Evolutionary conservation across 1,284 basidiomycete species (phyloP).

Genomic region (Athelia psychrophila): DNA sequence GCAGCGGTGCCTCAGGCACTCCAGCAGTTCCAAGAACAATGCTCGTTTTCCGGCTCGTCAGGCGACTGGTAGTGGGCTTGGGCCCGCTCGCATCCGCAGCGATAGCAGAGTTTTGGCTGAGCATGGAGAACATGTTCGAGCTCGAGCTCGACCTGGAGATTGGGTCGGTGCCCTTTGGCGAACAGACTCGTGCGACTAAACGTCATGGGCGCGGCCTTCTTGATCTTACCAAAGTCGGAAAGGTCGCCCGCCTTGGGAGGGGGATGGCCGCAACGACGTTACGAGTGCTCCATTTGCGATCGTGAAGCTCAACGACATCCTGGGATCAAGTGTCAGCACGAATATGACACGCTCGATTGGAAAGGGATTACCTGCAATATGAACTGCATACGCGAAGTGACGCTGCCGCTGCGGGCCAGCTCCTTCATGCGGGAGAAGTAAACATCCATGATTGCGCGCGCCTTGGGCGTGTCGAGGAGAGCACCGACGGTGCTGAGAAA

Average conservation of each 20-base stretch:
- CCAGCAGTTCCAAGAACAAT: too few species aligned
- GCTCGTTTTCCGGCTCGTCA: not conserved
- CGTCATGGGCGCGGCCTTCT: constrained; percentile 58
- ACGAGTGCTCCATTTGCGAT: constrained; percentile 78
- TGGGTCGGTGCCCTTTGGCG: constrained; percentile 80
- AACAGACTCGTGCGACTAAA: constrained; percentile 84
- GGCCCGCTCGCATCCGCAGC: constrained; percentile 20
- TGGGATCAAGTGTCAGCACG: constrained; percentile 25
- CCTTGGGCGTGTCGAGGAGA: constrained; percentile 78
- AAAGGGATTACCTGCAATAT: constrained; percentile 80
- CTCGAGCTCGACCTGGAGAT: constrained; percentile 67
- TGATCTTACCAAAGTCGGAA: constrained; percentile 87
- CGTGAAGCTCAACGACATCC: constrained; percentile 89
- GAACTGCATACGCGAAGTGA: constrained; percentile 89
- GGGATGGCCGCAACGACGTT: constrained; percentile 77
- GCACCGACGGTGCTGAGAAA: constrained; percentile 88
- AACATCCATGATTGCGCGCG: constrained; percentile 85
- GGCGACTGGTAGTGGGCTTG: not conserved
- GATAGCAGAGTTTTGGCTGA: constrained; percentile 53
- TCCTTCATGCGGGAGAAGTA: constrained; percentile 92
- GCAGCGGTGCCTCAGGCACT: constrained; percentile 30
- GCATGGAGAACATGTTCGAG: constrained; percentile 87
- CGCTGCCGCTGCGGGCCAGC: constrained; percentile 69
- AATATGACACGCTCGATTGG: too few species aligned
- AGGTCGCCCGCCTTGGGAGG: too few species aligned